Evolutionary conservation across 306 rosid genomes (phyloP), one percentile per base, ranked within the genome.

Genomic region (Pyrus communis): DNA sequence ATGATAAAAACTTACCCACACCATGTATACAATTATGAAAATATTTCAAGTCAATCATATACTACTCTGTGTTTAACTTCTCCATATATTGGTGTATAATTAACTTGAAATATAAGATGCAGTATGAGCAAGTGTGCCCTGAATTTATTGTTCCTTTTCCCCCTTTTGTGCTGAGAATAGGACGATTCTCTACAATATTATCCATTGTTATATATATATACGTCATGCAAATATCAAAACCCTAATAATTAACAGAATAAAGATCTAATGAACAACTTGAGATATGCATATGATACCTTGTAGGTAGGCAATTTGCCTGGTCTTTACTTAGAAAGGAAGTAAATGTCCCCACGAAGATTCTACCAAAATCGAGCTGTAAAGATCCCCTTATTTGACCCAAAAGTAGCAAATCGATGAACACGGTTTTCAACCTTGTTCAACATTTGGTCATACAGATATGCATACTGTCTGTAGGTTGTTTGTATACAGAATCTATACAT

Each of bases 341-440:
- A 38, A 19, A 61, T 80, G 84, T 80, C 67, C 54, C 63, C 73
- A 61, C 18, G 55, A 51, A 75, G 72, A 80, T 75, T 57, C 77
- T 67, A 61, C 12, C 81, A 70, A 11, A 46, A 35, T 60, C 60
- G 81, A 78, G 60, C 66, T 62, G 75, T 43, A 69, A 68, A 80
- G 80, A 80, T 80, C 40, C 60, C 69, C 35, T 25, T 28, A 9
- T 60, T 74, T 25, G 69, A 60, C 67, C 23, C 61, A 23, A 49
- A 51, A 63, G 68, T 27, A 61, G 64, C 7, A 22, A 17, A 12
- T 10, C 25, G 7, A 27, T 61, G 35, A 61, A 61, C 69, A 31
- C 8, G n/a, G 3, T 38, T n/a, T 73, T 38, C 35, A 57, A 38
- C 77, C n/a, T 62, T 28, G 67, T 59, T 21, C 43, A 31, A 64